Conservation (phyloP, 2,329 filamentous ascomycete species). For the Neophaeococcomyces aloes region DNA sequence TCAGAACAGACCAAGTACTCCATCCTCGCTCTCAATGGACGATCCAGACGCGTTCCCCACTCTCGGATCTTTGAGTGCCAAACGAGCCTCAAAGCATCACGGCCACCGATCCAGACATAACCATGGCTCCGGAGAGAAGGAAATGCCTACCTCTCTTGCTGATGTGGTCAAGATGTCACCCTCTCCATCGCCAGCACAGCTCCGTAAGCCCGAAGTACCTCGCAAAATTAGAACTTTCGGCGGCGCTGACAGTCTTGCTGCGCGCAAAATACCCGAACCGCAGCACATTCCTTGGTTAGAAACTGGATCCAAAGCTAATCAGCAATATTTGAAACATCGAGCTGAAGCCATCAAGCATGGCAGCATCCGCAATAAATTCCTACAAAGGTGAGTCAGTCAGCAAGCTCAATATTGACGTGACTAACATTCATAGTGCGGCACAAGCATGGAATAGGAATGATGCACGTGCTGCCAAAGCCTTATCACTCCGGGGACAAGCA, state of each 20-base stretch:
- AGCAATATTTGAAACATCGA: conserved; percentile 86
- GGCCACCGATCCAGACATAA: conserved; percentile 80
- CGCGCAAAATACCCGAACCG: conserved; percentile 73
- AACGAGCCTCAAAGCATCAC: conserved; percentile 81
- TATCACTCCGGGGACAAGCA: conserved; percentile 86
- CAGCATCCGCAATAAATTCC: conserved; percentile 88
- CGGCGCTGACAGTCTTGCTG: conserved; percentile 50
- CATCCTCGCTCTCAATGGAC: conserved; percentile 65
- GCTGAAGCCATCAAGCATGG: conserved; percentile 96
- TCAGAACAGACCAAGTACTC: conserved; percentile 46
- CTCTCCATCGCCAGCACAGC: conserved; percentile 56
- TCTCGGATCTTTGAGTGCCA: conserved; percentile 63
- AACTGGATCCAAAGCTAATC: conserved; percentile 82
- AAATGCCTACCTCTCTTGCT: conserved; percentile 66
- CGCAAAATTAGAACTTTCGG: conserved; percentile 43
- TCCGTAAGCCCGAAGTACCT: conserved; percentile 36
- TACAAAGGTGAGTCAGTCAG: conserved; percentile 61
- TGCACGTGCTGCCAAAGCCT: conserved; percentile 85
- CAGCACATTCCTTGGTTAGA: conserved; percentile 95
- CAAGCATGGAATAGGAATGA: conserved; percentile 99
- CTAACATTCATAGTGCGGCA: conserved; percentile 54
- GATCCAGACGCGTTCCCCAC: conserved; percentile 94
- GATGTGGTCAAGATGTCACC: conserved; percentile 95
- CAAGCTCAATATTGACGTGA: not conserved
- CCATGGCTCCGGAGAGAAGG: conserved; percentile 56